These are phyloP conservation scores for Phytopythium mirpurense DNA, from an alignment of 352 stramenopile genomes.

Conservation along the genomic window DNA sequence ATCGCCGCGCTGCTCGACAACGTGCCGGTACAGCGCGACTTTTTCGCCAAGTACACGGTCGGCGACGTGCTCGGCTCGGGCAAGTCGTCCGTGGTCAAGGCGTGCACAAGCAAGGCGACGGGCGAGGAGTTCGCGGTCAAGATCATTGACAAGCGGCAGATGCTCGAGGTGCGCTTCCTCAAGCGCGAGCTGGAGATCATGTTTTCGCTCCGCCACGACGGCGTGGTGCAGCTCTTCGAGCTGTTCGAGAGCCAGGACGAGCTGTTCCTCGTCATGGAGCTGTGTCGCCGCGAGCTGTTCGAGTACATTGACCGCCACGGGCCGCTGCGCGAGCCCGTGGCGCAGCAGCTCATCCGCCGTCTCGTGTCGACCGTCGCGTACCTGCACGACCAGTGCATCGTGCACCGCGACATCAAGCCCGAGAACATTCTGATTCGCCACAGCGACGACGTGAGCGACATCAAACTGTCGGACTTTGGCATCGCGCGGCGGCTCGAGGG, in stretches of 20 bases:
- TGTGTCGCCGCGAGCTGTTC: constrained; percentile 77
- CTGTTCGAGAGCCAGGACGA: constrained; percentile 72
- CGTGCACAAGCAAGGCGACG: constrained; percentile 29
- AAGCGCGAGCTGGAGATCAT: constrained; percentile 88
- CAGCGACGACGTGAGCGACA: constrained; percentile 56
- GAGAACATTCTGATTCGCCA: constrained; percentile 77
- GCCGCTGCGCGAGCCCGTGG: constrained; percentile 57
- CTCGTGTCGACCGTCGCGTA: constrained; percentile 81
- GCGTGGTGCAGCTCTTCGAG: constrained; percentile 73
- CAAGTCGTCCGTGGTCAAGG: constrained; percentile 80
- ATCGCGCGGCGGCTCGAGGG: constrained; percentile 73
- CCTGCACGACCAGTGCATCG: constrained; percentile 76
- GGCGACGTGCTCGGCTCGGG: constrained; percentile 57
- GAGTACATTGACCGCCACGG: constrained; percentile 76
- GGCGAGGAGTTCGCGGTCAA: constrained; percentile 57
- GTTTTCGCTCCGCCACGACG: constrained; percentile 63
- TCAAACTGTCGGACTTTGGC: constrained; percentile 83
- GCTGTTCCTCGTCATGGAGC: constrained; percentile 79
- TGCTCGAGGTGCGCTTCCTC: constrained; percentile 75
- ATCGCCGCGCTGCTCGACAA: constrained; percentile 57
- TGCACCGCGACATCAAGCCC: constrained; percentile 84
- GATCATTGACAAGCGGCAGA: constrained; percentile 83
- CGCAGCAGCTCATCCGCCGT: constrained; percentile 60
- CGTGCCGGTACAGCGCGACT: constrained; percentile 54
- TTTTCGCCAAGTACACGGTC: constrained; percentile 49